Percentiles rank a stretch among this genome's conserved stretches.
Evolutionary conservation across 2,329 filamentous ascomycete genomes (phyloP).

Genomic region (Delphinella strobiligena): DNA sequence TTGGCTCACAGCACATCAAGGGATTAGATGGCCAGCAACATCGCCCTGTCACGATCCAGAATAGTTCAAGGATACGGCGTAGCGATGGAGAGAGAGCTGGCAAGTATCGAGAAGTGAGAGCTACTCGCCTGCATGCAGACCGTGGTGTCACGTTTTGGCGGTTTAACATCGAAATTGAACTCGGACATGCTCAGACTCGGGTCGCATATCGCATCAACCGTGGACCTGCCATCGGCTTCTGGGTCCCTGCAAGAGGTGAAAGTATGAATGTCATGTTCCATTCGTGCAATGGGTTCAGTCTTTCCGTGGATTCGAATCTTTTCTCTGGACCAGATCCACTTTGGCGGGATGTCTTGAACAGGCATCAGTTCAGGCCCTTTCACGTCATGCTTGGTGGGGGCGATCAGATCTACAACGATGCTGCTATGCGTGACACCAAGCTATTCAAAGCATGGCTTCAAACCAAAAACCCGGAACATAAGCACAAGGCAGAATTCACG

Average conservation of each 20-base stretch:
- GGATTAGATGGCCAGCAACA: constrained; percentile 13
- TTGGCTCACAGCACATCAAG: constrained; percentile 15
- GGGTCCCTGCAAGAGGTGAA: constrained; percentile 75
- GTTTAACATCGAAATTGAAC: constrained; percentile 88
- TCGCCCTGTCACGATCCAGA: constrained; percentile 25
- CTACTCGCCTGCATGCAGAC: constrained; percentile 71
- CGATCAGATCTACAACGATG: constrained; percentile 94
- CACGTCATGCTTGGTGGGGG: constrained; percentile 98
- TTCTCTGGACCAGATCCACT: constrained; percentile 90
- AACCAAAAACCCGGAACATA: constrained; percentile 67
- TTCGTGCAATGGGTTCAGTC: constrained; percentile 91
- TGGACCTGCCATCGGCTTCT: constrained; percentile 80
- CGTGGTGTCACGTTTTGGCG: constrained; percentile 91
- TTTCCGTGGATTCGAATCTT: constrained; percentile 62
- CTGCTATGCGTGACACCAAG: constrained; percentile 59
- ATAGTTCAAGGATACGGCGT: constrained; percentile 35
- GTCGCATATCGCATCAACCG: constrained; percentile 94
- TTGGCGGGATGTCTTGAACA: constrained; percentile 93
- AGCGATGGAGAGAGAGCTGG: constrained; percentile 70
- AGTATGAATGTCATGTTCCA: constrained; percentile 99
- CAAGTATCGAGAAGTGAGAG: constrained; percentile 73
- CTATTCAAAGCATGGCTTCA: constrained; percentile 76
- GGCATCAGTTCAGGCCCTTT: constrained; percentile 81
- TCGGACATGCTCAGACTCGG: constrained; percentile 63
- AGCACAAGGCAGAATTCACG: constrained; percentile 67